These are phyloP conservation scores for Casuarina equisetifolia DNA, from an alignment of 306 rosid species.

Conservation along the genomic window DNA sequence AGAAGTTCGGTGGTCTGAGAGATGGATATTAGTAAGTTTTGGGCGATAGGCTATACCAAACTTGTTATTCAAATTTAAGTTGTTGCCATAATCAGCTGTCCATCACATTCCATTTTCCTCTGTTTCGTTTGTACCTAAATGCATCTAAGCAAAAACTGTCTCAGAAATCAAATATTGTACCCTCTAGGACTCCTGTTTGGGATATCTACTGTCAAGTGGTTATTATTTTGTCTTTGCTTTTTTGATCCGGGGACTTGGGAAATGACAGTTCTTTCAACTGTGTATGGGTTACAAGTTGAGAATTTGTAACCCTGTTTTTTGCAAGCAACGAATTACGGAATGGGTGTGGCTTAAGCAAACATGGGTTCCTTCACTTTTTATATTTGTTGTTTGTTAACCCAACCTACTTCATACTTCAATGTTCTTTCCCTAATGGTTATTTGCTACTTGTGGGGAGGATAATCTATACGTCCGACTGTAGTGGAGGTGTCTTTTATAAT, in stretches of 20 bases:
- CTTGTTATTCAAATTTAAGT: background rate
- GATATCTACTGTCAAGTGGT: too few relatives aligned
- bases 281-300: too few relatives aligned
- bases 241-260: background rate
- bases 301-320: too few relatives aligned
- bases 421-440: background rate
- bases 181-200: too few relatives aligned
- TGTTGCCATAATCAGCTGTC: background rate
- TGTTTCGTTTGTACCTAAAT: background rate
- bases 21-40: constrained; percentile 67
- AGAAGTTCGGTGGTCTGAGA: constrained; percentile 75
- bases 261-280: too few relatives aligned
- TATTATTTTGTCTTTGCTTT: background rate
- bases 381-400: background rate
- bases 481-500: background rate
- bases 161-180: too few relatives aligned
- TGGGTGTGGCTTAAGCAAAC: background rate
- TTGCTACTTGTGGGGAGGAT: background rate
- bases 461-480: background rate
- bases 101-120: too few relatives aligned
- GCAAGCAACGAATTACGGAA: too few relatives aligned
- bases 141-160: background rate
- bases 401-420: too few relatives aligned
- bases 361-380: background rate
- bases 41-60: background rate